Evolutionary conservation across 345 rosid genomes (phyloP).

Genomic region (Fremontodendron californicum): DNA sequence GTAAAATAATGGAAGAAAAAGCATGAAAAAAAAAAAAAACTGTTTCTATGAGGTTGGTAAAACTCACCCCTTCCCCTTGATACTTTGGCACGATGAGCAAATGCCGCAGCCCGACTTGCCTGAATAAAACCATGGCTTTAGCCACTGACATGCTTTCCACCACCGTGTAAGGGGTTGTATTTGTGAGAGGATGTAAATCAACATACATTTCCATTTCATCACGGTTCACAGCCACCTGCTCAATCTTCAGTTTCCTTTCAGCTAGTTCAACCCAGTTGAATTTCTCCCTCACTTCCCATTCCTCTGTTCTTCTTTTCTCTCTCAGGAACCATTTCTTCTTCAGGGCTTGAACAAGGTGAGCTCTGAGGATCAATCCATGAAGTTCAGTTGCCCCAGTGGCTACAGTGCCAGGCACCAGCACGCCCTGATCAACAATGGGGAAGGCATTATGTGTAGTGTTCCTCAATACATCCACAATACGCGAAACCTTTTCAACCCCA

Average conservation of each 20-base stretch:
- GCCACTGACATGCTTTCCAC: conserved; percentile 86
- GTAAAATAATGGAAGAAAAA: background rate
- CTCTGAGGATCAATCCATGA: conserved; percentile 79
- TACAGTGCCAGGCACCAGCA: conserved; percentile 39
- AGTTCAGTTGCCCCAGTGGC: conserved; percentile 40
- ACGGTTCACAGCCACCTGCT: conserved; percentile 57
- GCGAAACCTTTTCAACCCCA: conserved; percentile 74
- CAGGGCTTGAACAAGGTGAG: conserved; percentile 62
- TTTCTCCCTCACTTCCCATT: conserved; percentile 75
- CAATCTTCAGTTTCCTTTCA: conserved; percentile 61
- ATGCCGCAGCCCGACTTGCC: conserved; percentile 79
- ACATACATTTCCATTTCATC: conserved; percentile 86
- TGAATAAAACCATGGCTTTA: conserved; percentile 81
- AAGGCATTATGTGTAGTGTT: conserved; percentile 77
- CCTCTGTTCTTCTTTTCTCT: conserved; percentile 75
- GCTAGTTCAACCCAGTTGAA: conserved; percentile 79
- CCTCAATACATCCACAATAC: conserved; percentile 67
- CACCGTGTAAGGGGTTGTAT: conserved; percentile 84
- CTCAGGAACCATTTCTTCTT: conserved; percentile 79
- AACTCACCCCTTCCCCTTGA: conserved; percentile 69
- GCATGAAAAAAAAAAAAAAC: background rate
- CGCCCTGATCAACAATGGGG: conserved; percentile 57
- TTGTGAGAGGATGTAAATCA: conserved; percentile 85
- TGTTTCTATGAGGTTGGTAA: background rate
- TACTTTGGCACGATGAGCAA: conserved; percentile 71